Conservation (phyloP, 108 stramenopile species). For the Skeletonema costatum region DNA sequence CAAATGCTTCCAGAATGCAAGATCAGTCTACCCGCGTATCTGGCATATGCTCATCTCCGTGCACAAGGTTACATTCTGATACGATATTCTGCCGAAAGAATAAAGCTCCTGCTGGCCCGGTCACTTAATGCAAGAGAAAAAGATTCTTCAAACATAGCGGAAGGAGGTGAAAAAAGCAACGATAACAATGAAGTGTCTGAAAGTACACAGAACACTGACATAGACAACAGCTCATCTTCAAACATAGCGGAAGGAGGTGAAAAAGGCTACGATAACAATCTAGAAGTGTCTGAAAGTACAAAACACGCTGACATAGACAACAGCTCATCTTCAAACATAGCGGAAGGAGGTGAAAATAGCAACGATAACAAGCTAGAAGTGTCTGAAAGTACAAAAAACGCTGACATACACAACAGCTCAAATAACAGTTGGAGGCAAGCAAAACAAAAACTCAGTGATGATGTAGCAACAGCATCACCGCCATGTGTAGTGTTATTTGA, state of each 20-base stretch:
- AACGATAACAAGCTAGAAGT: neutral
- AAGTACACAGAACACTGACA: neutral
- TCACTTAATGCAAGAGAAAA: slow-evolving; percentile 10
- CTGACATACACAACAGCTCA: neutral
- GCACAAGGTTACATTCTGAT: slow-evolving; percentile 75
- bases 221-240: slow-evolving; percentile 1
- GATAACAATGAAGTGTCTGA: slow-evolving; percentile 3
- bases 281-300: slow-evolving; percentile 1
- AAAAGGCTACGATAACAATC: neutral
- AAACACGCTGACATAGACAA: neutral
- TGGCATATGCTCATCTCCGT: slow-evolving; percentile 83
- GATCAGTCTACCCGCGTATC: slow-evolving; percentile 58
- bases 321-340: slow-evolving; percentile 11
- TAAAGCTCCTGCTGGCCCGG: slow-evolving; percentile 27
- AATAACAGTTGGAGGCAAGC: neutral
- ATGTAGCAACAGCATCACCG: slow-evolving; percentile 52
- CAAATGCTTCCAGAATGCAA: slow-evolving; percentile 58
- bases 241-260: slow-evolving; percentile 6
- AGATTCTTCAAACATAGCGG: slow-evolving; percentile 9
- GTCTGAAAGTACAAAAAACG: slow-evolving; percentile 1
- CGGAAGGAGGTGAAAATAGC: neutral
- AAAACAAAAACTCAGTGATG: slow-evolving; percentile 16
- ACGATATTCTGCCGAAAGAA: slow-evolving; percentile 60
- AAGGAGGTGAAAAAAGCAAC: neutral
- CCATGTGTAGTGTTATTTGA: slow-evolving; percentile 37